Evolutionary conservation across 2,329 filamentous ascomycete species (phyloP).

Genomic region (Colletotrichum horii): DNA sequence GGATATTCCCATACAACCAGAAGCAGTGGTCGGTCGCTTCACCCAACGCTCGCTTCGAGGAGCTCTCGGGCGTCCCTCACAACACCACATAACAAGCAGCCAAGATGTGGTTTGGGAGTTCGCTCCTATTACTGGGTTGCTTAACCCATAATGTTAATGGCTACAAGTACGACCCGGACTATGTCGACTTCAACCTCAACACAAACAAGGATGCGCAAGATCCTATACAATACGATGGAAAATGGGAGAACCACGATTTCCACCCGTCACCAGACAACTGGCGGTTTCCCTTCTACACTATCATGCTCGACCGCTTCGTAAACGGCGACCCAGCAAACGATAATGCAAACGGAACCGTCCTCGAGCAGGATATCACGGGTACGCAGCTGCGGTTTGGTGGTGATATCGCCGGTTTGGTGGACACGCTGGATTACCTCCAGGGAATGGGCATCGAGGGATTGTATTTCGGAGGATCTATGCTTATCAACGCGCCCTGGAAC

Average conservation of each 20-base stretch:
- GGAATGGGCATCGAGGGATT: conserved; percentile 69
- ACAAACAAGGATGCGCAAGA: conserved; percentile 57
- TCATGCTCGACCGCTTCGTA: conserved; percentile 68
- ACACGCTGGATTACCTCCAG: conserved; percentile 68
- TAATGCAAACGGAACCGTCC: conserved; percentile 64
- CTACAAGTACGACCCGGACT: conserved; percentile 29
- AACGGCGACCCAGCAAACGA: conserved; percentile 70
- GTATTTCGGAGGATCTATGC: conserved; percentile 66
- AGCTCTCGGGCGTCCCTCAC: conserved; percentile 13
- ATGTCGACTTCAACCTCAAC: conserved; percentile 64
- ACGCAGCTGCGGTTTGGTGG: conserved; percentile 70
- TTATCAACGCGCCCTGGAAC: conserved; percentile 70
- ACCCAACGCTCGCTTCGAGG: conserved; percentile 13
- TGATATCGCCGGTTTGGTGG: conserved; percentile 63
- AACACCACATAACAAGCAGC: not conserved
- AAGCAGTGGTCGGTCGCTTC: not conserved
- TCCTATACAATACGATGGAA: conserved; percentile 63
- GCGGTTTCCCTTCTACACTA: conserved; percentile 70
- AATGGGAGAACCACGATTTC: conserved; percentile 58
- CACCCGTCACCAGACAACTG: conserved; percentile 63
- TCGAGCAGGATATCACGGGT: conserved; percentile 64
- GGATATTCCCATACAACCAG: not conserved
- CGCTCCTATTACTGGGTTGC: conserved; percentile 16
- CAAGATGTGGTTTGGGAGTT: conserved; percentile 18
- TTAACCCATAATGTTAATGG: conserved; percentile 24